Evolutionary conservation across 2,329 filamentous ascomycete genomes (phyloP), one percentile per base, ranked within the genome.

Genomic region (Pseudogymnoascus sp.): DNA sequence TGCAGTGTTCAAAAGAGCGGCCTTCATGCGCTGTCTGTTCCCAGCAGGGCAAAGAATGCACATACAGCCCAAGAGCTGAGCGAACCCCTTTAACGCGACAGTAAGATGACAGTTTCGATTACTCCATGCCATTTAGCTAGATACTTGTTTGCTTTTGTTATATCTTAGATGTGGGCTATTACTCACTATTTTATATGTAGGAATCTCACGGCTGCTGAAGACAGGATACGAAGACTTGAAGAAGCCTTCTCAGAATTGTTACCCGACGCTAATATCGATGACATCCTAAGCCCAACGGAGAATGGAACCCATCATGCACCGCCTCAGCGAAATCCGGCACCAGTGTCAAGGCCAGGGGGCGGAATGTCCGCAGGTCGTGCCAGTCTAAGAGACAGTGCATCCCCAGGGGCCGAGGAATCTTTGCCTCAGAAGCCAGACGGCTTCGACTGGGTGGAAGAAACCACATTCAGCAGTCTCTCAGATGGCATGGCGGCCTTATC

Each of bases 1-100:
- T 1, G n/a, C 28, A 77, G 76, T 77, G 76, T 65, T 76, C 76
- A 12, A 77, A 77, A 69, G 75, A 76, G 66, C 73, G 71, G 61
- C 76, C 76, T 36, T 67, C 68, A 59, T 78, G 76, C 64, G 65
- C 72, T 36, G 72, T 75, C 69, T 77, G 76, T 65, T 70, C 69
- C 63, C 75, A 77, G 63, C 65, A 77, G 61, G 71, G 72, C 62
- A 76, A 75, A 64, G 70, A 75, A 64, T 78, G 76, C 69, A 72
- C 72, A 28, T 78, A 78, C 66, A 77, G 76, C 62, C 75, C 75
- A 2, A 77, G 76, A 66, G 67, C 76, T n/a, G 71, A 72, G 43
- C 70, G 76, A 59, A 77, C 75, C 61, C 75, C 76, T 43, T 68
- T 78, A 61, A 78, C 76, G 34, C 69, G 76, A 64, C 75, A 77